Percentiles rank a stretch among this genome's conserved stretches.
Evolutionary conservation across 176 grass and related monocot genomes (phyloP).

Genomic region (Aechmea fasciata): DNA sequence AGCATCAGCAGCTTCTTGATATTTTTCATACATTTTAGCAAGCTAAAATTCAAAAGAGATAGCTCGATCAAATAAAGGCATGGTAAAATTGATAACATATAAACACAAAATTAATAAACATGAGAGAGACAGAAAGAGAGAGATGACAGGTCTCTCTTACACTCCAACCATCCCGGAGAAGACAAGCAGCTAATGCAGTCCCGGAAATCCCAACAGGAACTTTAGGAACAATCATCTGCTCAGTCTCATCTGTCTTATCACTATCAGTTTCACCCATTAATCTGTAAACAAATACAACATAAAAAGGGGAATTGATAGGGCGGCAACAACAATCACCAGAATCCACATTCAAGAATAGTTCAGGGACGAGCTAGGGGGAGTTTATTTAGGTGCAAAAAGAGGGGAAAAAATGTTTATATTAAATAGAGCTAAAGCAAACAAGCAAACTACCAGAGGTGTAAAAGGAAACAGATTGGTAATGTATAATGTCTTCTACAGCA

Average conservation of each 20-base stretch:
- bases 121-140: neutral
- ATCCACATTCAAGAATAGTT: too few relatives aligned
- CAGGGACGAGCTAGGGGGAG: neutral
- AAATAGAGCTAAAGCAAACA: neutral
- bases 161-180: constrained; percentile 96
- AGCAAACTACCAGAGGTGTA: neutral
- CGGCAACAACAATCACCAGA: neutral
- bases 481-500: neutral
- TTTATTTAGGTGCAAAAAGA: neutral
- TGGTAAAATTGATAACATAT: neutral
- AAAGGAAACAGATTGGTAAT: neutral
- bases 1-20: constrained; percentile 96
- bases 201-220: constrained; percentile 76
- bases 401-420: neutral
- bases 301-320: neutral
- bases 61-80: constrained; percentile 16
- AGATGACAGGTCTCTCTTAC: constrained; percentile 30
- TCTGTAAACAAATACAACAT: constrained; percentile 29
- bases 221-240: constrained; percentile 66
- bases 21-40: constrained; percentile 96
- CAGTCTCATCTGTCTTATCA: constrained; percentile 26
- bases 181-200: constrained; percentile 91
- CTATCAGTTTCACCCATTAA: constrained; percentile 29
- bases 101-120: neutral
- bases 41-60: constrained; percentile 38